Evolutionary conservation across 805 yeast genomes (phyloP).

Genomic region (Pichia nakasei): DNA sequence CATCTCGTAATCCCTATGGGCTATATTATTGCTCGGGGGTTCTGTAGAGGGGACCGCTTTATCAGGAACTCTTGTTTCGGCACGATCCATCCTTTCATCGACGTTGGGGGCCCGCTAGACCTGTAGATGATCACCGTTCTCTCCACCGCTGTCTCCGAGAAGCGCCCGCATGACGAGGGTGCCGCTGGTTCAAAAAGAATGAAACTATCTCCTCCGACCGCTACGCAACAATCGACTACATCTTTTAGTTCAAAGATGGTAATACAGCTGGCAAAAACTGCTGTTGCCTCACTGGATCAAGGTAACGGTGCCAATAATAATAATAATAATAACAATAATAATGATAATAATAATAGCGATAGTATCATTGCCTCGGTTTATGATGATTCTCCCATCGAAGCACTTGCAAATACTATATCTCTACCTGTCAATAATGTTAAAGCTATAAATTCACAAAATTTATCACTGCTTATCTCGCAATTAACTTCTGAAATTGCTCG

Average conservation of each 20-base stretch:
- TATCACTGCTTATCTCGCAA: conserved; percentile 45
- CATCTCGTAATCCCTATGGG: too few species aligned
- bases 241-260: conserved; percentile 8
- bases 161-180: background rate
- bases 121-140: background rate
- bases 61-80: too few species aligned
- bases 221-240: background rate
- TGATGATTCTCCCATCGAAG: conserved; percentile 39
- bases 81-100: too few species aligned
- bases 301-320: background rate
- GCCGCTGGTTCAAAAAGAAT: background rate
- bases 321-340: too few species aligned
- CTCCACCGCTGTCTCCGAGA: background rate
- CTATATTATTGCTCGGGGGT: too few species aligned
- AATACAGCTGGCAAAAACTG: conserved; percentile 45
- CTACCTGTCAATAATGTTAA: conserved; percentile 46
- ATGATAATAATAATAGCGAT: too few species aligned
- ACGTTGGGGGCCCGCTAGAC: too few species aligned
- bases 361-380: background rate
- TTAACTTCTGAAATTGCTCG: conserved; percentile 59
- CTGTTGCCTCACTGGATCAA: conserved; percentile 58
- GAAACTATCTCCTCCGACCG: background rate
- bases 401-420: conserved; percentile 50
- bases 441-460: conserved; percentile 42
- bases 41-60: too few species aligned